Evolutionary conservation across 768 basidiomycete genomes (phyloP).

Genomic region (Rhizopogon vulgaris): DNA sequence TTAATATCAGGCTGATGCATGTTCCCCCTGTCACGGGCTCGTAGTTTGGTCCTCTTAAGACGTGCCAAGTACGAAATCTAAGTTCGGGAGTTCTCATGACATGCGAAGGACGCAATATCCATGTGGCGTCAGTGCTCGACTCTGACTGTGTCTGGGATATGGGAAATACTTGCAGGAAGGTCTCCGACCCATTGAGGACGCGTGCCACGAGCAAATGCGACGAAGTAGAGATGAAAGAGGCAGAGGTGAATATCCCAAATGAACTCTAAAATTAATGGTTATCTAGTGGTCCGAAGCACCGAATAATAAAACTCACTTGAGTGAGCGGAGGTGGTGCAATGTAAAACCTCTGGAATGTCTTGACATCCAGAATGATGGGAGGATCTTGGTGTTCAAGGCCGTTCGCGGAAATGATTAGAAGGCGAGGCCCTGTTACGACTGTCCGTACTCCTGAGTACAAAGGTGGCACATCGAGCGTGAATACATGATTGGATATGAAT

Average conservation of each 20-base stretch:
- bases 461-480: neutral
- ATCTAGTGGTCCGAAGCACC: neutral
- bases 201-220: slow-evolving; percentile 3
- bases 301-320: neutral
- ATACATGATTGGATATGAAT: neutral
- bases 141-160: neutral
- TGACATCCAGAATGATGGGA: slow-evolving; percentile 5
- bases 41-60: neutral
- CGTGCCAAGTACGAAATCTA: neutral
- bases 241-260: neutral
- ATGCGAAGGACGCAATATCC: neutral
- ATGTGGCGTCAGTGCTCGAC: neutral
- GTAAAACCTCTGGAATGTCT: neutral
- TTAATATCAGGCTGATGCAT: neutral
- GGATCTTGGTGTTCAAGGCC: neutral
- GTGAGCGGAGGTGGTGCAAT: neutral
- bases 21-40: neutral
- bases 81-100: neutral
- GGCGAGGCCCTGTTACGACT: slow-evolving; percentile 2
- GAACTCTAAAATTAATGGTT: neutral
- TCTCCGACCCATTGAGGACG: neutral
- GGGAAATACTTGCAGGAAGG: neutral
- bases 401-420: slow-evolving; percentile 2
- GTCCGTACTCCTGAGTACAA: neutral
- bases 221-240: slow-evolving; percentile 2